Percentiles rank a stretch among this genome's conserved stretches.
These are phyloP conservation scores for Aquilaria agallochum DNA, from an alignment of 441 rosid species.

Conservation along the genomic window DNA sequence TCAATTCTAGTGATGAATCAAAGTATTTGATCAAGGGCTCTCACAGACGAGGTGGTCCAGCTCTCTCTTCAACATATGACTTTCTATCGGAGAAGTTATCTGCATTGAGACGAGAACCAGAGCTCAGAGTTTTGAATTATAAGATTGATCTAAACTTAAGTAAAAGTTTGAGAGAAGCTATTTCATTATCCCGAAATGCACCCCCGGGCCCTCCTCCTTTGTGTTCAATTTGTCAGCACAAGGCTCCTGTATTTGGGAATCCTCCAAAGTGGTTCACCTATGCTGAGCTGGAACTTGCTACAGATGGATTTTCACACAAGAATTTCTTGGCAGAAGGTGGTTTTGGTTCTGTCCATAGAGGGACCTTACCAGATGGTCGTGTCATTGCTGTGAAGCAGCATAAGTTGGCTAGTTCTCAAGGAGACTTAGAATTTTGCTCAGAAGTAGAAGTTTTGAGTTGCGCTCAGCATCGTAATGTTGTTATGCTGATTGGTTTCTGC, in stretches of 20 bases:
- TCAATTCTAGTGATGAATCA: constrained; percentile 30
- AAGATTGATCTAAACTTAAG: constrained; percentile 39
- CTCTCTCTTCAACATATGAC: constrained; percentile 29
- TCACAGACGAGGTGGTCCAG: constrained; percentile 30
- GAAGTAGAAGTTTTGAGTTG: constrained; percentile 78
- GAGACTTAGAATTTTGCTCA: constrained; percentile 67
- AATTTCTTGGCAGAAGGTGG: constrained; percentile 85
- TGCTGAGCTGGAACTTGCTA: constrained; percentile 51
- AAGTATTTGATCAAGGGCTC: constrained; percentile 24
- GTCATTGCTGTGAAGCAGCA: constrained; percentile 70
- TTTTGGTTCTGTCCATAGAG: constrained; percentile 68
- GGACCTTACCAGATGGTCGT: constrained; percentile 54
- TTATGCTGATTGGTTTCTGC: constrained; percentile 62
- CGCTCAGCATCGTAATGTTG: constrained; percentile 78
- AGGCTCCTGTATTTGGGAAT: constrained; percentile 64
- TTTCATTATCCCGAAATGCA: constrained; percentile 51
- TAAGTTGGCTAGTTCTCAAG: constrained; percentile 72
- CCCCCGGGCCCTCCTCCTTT: constrained; percentile 74
- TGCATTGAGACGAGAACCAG: constrained; percentile 38
- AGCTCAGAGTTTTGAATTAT: constrained; percentile 27
- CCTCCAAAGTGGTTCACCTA: constrained; percentile 74
- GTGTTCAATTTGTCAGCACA: constrained; percentile 67
- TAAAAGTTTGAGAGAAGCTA: constrained; percentile 63
- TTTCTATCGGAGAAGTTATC: constrained; percentile 34
- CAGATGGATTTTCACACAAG: constrained; percentile 45